Conservation (phyloP, 2,329 filamentous ascomycete species). For the Scedosporium minutisporum region DNA sequence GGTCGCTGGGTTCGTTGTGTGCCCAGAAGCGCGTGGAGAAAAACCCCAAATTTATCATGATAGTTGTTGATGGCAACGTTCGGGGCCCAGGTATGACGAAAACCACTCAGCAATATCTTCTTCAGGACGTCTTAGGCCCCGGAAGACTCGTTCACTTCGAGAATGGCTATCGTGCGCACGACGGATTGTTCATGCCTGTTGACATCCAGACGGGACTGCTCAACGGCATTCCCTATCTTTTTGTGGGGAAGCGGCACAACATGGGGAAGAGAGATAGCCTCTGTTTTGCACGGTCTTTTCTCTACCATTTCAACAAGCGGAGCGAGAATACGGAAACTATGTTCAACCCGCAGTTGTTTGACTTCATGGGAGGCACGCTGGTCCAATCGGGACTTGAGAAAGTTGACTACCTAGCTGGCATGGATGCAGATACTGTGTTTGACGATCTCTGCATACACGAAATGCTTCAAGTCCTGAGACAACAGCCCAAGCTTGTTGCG, state of each 20-base stretch:
- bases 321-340: slow-evolving; percentile 31
- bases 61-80: too few species aligned
- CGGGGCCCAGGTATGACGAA: too few species aligned
- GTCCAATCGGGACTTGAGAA: slow-evolving; percentile 26
- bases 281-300: slow-evolving; percentile 37
- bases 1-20: not conserved
- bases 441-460: slow-evolving; percentile 33
- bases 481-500: slow-evolving; percentile 31
- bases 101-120: slow-evolving; percentile 35
- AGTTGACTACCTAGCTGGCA: slow-evolving; percentile 33
- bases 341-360: slow-evolving; percentile 34
- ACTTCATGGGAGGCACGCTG: slow-evolving; percentile 28
- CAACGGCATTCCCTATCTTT: slow-evolving; percentile 34
- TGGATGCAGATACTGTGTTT: slow-evolving; percentile 40
- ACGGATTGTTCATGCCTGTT: slow-evolving; percentile 35
- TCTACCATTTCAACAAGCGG: slow-evolving; percentile 37
- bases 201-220: slow-evolving; percentile 33
- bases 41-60: too few species aligned
- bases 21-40: too few species aligned
- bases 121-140: slow-evolving; percentile 33
- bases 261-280: slow-evolving; percentile 40
- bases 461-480: slow-evolving; percentile 32
- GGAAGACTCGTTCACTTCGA: slow-evolving; percentile 24
- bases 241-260: slow-evolving; percentile 39
- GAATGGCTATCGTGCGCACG: slow-evolving; percentile 35